These are phyloP conservation scores for Suhomyces kunorum DNA, from an alignment of 1,139 yeast genomes.

Conservation along the genomic window DNA sequence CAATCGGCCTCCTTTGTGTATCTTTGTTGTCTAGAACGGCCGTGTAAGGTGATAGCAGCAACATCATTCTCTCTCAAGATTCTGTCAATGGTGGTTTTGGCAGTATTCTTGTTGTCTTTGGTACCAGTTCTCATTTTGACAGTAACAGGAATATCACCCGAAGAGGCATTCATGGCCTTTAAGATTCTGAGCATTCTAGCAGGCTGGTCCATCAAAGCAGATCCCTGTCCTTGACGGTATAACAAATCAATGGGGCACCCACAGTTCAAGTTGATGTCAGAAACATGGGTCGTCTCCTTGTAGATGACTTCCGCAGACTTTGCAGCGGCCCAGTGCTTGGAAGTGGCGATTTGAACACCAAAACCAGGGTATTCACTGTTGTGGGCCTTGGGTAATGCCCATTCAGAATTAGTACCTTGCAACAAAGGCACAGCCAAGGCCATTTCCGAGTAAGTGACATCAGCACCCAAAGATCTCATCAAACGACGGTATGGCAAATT, in stretches of 20 bases:
- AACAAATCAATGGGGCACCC: conserved; percentile 97
- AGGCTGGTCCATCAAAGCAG: conserved; percentile 90
- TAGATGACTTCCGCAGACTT: conserved; percentile 84
- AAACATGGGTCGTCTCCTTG: conserved; percentile 53
- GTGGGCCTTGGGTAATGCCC: conserved; percentile 97
- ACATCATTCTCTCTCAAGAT: conserved; percentile 76
- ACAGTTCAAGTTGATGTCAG: conserved; percentile 86
- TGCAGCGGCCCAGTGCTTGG: conserved; percentile 91
- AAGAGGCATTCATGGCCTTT: conserved; percentile 84
- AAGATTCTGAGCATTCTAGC: conserved; percentile 75
- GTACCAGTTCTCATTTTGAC: conserved; percentile 93
- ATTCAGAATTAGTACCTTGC: conserved; percentile 89
- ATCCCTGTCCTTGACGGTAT: conserved; percentile 92
- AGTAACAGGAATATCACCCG: conserved; percentile 89
- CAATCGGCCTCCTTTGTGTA: conserved; percentile 91
- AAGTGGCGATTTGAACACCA: conserved; percentile 91
- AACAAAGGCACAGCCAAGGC: conserved; percentile 82
- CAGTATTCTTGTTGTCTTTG: conserved; percentile 82
- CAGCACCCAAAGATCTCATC: conserved; percentile 91
- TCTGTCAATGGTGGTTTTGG: conserved; percentile 69
- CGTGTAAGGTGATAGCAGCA: conserved; percentile 92
- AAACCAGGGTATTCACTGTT: conserved; percentile 78
- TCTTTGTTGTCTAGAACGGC: conserved; percentile 94
- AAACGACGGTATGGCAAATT: conserved; percentile 92
- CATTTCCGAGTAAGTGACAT: conserved; percentile 94